Base-by-base conservation (phyloP, 805 yeast species). In the Saccharomycodes ludwigii region DNA sequence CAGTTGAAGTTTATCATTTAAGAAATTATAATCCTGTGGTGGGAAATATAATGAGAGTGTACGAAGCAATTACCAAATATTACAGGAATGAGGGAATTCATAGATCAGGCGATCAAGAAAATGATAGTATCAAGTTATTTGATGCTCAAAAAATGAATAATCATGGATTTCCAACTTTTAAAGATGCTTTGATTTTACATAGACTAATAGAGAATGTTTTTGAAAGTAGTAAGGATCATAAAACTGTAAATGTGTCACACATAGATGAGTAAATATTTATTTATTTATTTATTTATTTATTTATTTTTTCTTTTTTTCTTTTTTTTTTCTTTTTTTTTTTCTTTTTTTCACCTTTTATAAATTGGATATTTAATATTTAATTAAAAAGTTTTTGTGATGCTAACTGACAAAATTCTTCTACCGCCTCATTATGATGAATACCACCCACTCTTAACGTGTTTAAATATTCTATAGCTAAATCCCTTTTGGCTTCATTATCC, bases 371-470 rank as follows among this genome's bases (percentile, higher is more conserved):
- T n/a, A n/a, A n/a, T n/a, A n/a, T n/a, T n/a, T n/a, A n/a, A n/a
- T n/a, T n/a, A n/a, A n/a, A n/a, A n/a, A n/a, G n/a, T n/a, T n/a
- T n/a, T n/a, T n/a, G n/a, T n/a, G n/a, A n/a, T n/a, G n/a, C n/a
- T n/a, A n/a, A n/a, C 26, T 45, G 52, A 25, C 76, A 67, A 50
- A 77, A 77, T 37, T 76, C 84, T 47, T 76, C 82, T 10, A 77
- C 65, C 13, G 74, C 56, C 35, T 61, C 71, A 46, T 77, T 77
- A 30, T 65, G 65, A 42, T 76, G 82, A 0, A 63, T 39, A 0
- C 86, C 85, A 7, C 74, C 76, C 4, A 44, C 47, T 20, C 84
- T 46, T 22, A 77, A 49, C 23, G 73, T 70, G 18, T 69, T 66
- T 17, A 77, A 50, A 37, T 76, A 73, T 47, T 70, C 63, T 31